Evolutionary conservation across 768 basidiomycete genomes (phyloP).

Genomic region (Rhizopogon salebrosus): DNA sequence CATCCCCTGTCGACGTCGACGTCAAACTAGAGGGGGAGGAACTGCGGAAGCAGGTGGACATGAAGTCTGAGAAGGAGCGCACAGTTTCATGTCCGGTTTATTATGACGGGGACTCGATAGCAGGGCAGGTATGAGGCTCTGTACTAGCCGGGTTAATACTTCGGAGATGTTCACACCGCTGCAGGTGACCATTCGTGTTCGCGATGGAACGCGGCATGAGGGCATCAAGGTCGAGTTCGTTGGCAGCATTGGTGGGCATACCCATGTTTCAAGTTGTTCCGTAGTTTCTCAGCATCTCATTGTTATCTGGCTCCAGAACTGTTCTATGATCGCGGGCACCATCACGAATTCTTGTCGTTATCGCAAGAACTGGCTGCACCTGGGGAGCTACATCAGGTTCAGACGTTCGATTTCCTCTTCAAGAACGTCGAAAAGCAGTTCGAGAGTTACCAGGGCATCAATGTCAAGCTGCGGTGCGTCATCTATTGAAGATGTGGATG

Average conservation of each 20-base stretch:
- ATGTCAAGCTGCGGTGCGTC: conserved; percentile 89
- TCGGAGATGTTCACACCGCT: background rate
- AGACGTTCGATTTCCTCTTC: conserved; percentile 95
- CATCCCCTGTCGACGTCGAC: conserved; percentile 87
- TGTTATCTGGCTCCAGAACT: conserved; percentile 45
- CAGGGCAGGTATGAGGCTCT: conserved; percentile 70
- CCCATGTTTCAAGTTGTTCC: background rate
- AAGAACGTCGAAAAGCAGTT: conserved; percentile 99
- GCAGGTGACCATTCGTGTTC: conserved; percentile 80
- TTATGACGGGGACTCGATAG: conserved; percentile 91
- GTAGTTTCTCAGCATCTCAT: background rate
- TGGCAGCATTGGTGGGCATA: conserved; percentile 79
- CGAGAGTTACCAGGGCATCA: conserved; percentile 96
- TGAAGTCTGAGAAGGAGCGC: conserved; percentile 87
- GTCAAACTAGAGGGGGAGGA: conserved; percentile 87
- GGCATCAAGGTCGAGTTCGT: conserved; percentile 98
- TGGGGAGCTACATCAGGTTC: conserved; percentile 95
- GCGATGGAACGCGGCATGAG: conserved; percentile 97
- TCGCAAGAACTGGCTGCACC: conserved; percentile 93
- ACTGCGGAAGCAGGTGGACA: conserved; percentile 80
- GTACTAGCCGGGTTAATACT: background rate
- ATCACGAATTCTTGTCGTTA: conserved; percentile 94
- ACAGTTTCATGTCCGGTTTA: conserved; percentile 84
- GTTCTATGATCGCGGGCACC: conserved; percentile 97
- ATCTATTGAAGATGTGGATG: background rate